Evolutionary conservation across 176 grass and related monocot species (phyloP), one percentile per base, ranked within the genome.

Genomic region (Carex pumila): DNA sequence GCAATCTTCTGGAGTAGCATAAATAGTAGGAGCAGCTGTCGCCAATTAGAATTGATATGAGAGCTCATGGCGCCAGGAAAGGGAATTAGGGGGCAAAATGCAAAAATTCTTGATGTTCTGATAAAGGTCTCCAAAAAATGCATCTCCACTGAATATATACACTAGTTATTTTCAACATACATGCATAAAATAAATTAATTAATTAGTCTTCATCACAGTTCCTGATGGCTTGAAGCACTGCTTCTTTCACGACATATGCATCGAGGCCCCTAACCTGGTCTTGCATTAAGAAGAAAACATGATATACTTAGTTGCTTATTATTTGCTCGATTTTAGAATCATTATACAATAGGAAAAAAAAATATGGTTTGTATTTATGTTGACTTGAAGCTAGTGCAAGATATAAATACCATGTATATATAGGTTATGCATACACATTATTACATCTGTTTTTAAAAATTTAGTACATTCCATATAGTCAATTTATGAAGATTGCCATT

Each of bases 161-260:
- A n/a, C n/a, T n/a, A n/a, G 34, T 36, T 36, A 36, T 36, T 36
- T 36, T 36, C 1, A 36, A 36, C 3, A 36, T 37, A 31, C 72
- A 64, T 81, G 11, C 79, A 62, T 65, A 13, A 22, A 65, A 14
- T 18, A 64, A 43, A 71, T 37, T 52, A 79, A 56, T 83, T 66
- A 68, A 36, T 36, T n/a, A n/a, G 85, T 85, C 81, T 63, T 67
- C 89, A 0, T 72, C 85, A 79, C 89, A 91, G 37, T 76, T 90
- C 10, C 71, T 89, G 71, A 93, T 84, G 54, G 91, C 93, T 81
- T 87, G 93, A 39, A 93, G 37, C n/a, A 99, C 96, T 13, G 96
- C 91, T 86, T 91, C 86, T 71, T 92, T 93, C 31, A 99, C 87
- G 30, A 86, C 88, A 63, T 88, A 84, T 12, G 86, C 85, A 58